These are phyloP conservation scores for Otatea glauca DNA, from an alignment of 176 grass and related monocot species.

Conservation along the genomic window DNA sequence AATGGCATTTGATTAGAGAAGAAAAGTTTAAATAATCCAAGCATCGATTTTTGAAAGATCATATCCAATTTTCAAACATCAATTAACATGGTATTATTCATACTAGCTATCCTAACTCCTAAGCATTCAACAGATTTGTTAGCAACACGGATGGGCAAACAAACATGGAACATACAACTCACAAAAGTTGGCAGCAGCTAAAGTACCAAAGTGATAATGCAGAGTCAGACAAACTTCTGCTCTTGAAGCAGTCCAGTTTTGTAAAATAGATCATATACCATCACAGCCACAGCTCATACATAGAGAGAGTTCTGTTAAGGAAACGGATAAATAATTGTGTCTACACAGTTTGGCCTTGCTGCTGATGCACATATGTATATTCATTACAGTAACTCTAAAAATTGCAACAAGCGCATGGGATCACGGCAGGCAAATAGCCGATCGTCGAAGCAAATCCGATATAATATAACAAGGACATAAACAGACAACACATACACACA, in stretches of 20 bases:
- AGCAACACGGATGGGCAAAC: not conserved
- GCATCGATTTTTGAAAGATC: not conserved
- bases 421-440: too few species aligned
- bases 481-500: too few species aligned
- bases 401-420: too few species aligned
- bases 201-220: not conserved
- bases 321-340: not conserved
- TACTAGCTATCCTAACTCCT: not conserved
- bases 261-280: not conserved
- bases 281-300: not conserved
- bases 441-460: too few species aligned
- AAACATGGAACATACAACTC: not conserved
- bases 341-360: not conserved
- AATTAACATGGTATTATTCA: not conserved
- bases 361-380: not conserved
- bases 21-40: not conserved
- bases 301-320: not conserved
- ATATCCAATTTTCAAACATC: too few species aligned
- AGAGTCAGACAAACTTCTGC: conserved; percentile 7
- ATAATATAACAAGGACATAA: too few species aligned
- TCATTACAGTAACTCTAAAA: too few species aligned
- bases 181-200: not conserved
- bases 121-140: not conserved
- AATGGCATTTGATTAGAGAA: not conserved
- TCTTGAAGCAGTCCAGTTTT: not conserved